Base-by-base conservation (phyloP, 805 yeast genomes). In the Blastobotrys americana region DNA sequence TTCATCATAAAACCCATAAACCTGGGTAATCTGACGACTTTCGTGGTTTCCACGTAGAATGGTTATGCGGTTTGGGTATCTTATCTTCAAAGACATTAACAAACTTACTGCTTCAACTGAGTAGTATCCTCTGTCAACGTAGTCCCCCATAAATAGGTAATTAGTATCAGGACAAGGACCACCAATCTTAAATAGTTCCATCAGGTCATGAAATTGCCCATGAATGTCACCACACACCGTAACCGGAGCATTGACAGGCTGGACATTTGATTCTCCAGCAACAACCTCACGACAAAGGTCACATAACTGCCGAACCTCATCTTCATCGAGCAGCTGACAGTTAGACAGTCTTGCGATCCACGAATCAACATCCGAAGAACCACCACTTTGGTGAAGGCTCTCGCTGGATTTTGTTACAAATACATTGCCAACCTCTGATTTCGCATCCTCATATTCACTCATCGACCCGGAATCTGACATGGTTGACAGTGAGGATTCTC, bases 161-260 rank as follows among this genome's bases (percentile, higher is more conserved):
- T 85, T 87, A 8, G 96, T 88, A 53, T 78, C 87, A 0, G 97
- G 97, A 55, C 90, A 84, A 40, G 89, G 89, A 13, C 96, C 96
- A 36, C 96, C 96, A 57, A 88, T 88, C 58, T 86, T 85, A 66
- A 88, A 89, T 47, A 88, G 71, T 65, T 88, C 96, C 81, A 87
- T 84, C 63, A 88, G 71, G 69, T 88, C 97, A 63, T 89, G 96
- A 64, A 88, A 89, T 65, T 88, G 97, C 34, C 97, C 97, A 62
- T 88, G 97, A 44, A 88, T 90, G 66, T 88, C 97, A 54, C 97
- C 96, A 71, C 96, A 90, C 15, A 90, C 82, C 16, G 97, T 90
- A 28, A 93, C 97, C 3, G 98, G 98, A 5, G 88, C 90, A 51
- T 78, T 79, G 39, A 90, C 96, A 1, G 96, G 96, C 68, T 90